Conservation (phyloP, 805 yeast species). For the Candida odintsovae region DNA sequence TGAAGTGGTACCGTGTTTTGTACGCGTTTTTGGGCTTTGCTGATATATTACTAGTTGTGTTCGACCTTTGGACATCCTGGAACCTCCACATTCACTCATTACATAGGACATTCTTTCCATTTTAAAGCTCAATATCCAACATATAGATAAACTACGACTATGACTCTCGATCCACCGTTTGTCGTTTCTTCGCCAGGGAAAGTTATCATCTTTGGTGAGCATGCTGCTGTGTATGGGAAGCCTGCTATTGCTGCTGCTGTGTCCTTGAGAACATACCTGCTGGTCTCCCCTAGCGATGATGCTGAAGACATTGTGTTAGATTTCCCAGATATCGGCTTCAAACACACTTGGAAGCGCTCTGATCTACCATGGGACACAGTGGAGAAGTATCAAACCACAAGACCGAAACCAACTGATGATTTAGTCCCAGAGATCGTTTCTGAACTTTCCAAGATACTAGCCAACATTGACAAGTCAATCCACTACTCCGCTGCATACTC, state of each 20-base stretch:
- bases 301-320: slow-evolving; percentile 51
- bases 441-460: slow-evolving; percentile 39
- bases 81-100: background rate
- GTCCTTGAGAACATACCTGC: slow-evolving; percentile 74
- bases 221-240: slow-evolving; percentile 87
- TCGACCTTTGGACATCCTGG: no score
- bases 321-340: slow-evolving; percentile 77
- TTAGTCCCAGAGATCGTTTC: slow-evolving; percentile 53
- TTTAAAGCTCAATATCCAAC: no score
- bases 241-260: slow-evolving; percentile 97
- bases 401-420: slow-evolving; percentile 40
- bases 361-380: slow-evolving; percentile 57
- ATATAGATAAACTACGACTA: no score
- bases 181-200: slow-evolving; percentile 93
- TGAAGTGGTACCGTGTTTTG: background rate
- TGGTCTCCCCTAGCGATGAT: slow-evolving; percentile 44
- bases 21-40: background rate
- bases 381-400: slow-evolving; percentile 15
- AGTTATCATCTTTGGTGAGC: slow-evolving; percentile 94
- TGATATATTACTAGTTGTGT: background rate
- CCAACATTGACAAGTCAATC: slow-evolving; percentile 43
- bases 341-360: slow-evolving; percentile 52
- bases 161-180: slow-evolving; percentile 40
- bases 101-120: no score
- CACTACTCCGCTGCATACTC: slow-evolving; percentile 78